phyloP scores from a whole-genome alignment of 1,284 basidiomycete species.

The Microbotryomycetes sp. region DNA sequence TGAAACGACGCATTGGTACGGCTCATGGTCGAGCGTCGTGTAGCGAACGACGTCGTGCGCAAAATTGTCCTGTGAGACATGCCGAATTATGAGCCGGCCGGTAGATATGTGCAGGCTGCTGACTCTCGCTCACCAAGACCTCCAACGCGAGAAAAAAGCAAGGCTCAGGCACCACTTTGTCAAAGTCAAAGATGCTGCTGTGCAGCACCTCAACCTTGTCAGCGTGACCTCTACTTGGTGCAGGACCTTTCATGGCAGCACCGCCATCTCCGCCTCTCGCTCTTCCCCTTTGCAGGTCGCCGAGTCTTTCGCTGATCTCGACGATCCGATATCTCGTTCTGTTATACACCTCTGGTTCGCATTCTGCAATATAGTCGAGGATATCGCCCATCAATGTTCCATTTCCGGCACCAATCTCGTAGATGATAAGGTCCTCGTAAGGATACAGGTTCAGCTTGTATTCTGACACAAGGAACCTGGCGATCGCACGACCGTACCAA shows the following conservation, averaged over 20 bases:
- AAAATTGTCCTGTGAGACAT: slow-evolving; percentile 73
- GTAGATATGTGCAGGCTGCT: not conserved
- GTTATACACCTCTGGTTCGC: slow-evolving; percentile 86
- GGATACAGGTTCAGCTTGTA: slow-evolving; percentile 93
- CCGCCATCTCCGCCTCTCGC: slow-evolving; percentile 25
- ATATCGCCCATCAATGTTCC: slow-evolving; percentile 87
- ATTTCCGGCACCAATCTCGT: slow-evolving; percentile 96
- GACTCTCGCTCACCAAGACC: slow-evolving; percentile 65
- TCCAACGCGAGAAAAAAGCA: slow-evolving; percentile 93
- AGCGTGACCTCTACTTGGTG: slow-evolving; percentile 50
- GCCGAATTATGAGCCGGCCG: slow-evolving; percentile 2
- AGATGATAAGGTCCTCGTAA: slow-evolving; percentile 89
- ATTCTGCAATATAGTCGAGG: slow-evolving; percentile 66
- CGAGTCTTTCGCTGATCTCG: slow-evolving; percentile 80
- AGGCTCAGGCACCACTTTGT: slow-evolving; percentile 64
- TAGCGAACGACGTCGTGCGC: slow-evolving; percentile 94
- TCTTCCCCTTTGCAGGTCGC: slow-evolving; percentile 55
- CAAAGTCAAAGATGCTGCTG: slow-evolving; percentile 83
- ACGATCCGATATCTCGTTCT: slow-evolving; percentile 85
- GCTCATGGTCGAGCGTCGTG: slow-evolving; percentile 61
- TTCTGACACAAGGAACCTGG: slow-evolving; percentile 77
- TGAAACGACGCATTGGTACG: slow-evolving; percentile 76
- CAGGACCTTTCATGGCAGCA: slow-evolving; percentile 46
- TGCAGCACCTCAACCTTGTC: slow-evolving; percentile 66
- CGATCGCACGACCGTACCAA: slow-evolving; percentile 86